phyloP scores from a whole-genome alignment of 2,329 filamentous ascomycete species.

The Monosporascus sp. region DNA sequence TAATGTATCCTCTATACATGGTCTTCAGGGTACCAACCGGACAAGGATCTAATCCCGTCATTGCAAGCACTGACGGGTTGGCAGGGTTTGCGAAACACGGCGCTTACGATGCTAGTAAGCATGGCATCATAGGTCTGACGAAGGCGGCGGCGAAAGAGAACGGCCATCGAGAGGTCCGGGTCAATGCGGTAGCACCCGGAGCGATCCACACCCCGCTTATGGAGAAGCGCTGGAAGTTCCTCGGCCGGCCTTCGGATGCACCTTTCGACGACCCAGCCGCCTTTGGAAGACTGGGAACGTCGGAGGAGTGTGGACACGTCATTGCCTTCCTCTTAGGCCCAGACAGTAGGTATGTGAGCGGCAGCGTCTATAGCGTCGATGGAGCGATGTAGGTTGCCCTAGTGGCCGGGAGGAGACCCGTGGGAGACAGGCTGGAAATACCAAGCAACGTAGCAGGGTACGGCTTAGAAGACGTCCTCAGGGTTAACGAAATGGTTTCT shows the following conservation, averaged over 20 bases:
- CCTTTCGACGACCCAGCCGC: constrained; percentile 38
- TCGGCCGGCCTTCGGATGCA: constrained; percentile 30
- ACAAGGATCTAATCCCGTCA: constrained; percentile 20
- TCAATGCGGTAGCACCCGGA: constrained; percentile 44
- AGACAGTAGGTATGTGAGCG: constrained; percentile 41
- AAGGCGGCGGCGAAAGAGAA: constrained; percentile 31
- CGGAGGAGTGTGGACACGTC: constrained; percentile 42
- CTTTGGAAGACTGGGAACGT: constrained; percentile 38
- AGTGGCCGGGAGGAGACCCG: background rate
- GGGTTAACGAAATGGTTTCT: constrained; percentile 73
- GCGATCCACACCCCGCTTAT: constrained; percentile 46
- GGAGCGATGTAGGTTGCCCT: constrained; percentile 30
- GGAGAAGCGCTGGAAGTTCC: constrained; percentile 35
- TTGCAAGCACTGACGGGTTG: constrained; percentile 10
- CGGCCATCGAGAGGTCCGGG: constrained; percentile 38
- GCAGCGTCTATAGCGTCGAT: constrained; percentile 41
- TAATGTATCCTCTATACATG: constrained; percentile 50
- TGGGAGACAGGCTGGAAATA: background rate
- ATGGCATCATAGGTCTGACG: constrained; percentile 34
- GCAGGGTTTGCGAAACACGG: constrained; percentile 35
- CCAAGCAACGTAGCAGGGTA: background rate
- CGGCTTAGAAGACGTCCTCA: constrained; percentile 73
- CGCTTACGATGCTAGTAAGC: constrained; percentile 34
- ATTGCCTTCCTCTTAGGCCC: constrained; percentile 44
- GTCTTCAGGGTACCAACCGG: constrained; percentile 34